Percentiles rank a stretch among this genome's conserved stretches.
phyloP scores from a whole-genome alignment of 345 rosid genomes.

The Linum trigynum region DNA sequence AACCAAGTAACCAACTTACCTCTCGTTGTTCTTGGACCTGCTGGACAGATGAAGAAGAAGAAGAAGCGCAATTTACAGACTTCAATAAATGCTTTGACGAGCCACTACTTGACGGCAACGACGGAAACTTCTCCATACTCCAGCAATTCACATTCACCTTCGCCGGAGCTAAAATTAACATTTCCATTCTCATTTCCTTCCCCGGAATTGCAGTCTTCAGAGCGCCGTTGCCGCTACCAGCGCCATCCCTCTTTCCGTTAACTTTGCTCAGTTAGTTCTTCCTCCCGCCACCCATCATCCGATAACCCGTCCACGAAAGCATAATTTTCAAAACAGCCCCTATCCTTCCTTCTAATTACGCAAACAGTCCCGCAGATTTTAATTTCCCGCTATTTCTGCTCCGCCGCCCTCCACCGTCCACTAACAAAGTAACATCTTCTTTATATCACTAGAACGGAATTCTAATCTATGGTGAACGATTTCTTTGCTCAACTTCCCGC shows the following conservation, averaged over 20 bases:
- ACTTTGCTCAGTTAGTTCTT: background rate
- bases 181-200: too few species aligned
- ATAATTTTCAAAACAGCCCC: background rate
- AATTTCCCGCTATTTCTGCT: background rate
- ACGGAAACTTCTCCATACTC: conserved; percentile 4
- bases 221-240: background rate
- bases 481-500: background rate
- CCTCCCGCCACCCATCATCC: background rate
- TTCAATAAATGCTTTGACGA: conserved; percentile 13
- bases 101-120: background rate
- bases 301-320: background rate
- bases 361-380: too few species aligned
- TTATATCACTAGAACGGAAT: background rate
- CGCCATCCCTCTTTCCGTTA: background rate
- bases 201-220: too few species aligned
- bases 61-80: conserved; percentile 36
- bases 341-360: background rate
- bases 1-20: too few species aligned
- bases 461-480: background rate
- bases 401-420: background rate
- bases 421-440: background rate
- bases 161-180: background rate
- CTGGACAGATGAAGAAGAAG: conserved; percentile 6
- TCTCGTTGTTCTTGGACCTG: conserved; percentile 24
- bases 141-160: background rate